phyloP scores from a whole-genome alignment of 768 basidiomycete genomes.

The Hygrocybe punicea region DNA sequence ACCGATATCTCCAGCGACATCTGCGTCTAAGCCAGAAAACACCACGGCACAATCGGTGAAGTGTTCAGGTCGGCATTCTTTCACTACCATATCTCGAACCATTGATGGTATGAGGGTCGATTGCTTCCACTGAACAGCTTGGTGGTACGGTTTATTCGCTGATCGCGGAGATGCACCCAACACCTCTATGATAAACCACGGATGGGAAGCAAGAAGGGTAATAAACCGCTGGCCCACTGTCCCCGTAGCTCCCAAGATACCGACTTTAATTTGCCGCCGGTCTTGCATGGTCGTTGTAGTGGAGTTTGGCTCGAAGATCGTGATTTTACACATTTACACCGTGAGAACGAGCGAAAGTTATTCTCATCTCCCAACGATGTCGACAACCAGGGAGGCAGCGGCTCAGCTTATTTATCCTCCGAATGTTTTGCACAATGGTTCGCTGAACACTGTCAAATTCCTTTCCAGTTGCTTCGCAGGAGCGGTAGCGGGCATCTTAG shows the following conservation, averaged over 20 bases:
- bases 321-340: conserved; percentile 22
- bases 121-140: conserved; percentile 88
- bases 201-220: conserved; percentile 78
- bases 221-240: conserved; percentile 97
- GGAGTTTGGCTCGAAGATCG: conserved; percentile 19
- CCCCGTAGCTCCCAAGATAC: conserved; percentile 84
- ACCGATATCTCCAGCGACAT: conserved; percentile 96
- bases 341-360: background rate
- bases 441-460: conserved; percentile 69
- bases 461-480: conserved; percentile 82
- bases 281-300: conserved; percentile 36
- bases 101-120: conserved; percentile 62
- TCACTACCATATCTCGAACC: conserved; percentile 62
- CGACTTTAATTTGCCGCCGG: conserved; percentile 45
- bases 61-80: conserved; percentile 70
- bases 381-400: conserved; percentile 47
- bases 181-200: conserved; percentile 83
- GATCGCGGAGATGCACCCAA: conserved; percentile 88
- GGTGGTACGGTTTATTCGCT: conserved; percentile 74
- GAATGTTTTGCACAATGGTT: conserved; percentile 62
- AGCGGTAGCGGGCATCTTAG: conserved; percentile 83
- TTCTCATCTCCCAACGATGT: conserved; percentile 33
- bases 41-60: conserved; percentile 82
- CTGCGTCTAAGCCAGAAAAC: conserved; percentile 94
- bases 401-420: conserved; percentile 63